Evolutionary conservation across 2,329 filamentous ascomycete genomes (phyloP).

Genomic region (Pleurostoma richardsiae): DNA sequence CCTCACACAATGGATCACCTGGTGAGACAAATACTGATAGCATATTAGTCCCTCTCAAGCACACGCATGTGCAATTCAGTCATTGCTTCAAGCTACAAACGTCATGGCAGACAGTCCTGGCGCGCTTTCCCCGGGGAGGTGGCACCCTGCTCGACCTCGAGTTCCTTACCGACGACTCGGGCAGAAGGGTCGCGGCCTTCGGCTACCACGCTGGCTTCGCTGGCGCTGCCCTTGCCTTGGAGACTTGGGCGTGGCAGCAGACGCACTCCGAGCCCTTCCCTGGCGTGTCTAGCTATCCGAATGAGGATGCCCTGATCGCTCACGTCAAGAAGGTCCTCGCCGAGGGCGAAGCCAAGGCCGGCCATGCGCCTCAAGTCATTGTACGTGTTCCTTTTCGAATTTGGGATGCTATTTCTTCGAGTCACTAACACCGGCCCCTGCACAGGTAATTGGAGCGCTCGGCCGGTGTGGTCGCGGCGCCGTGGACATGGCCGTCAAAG

Average conservation of each 20-base stretch:
- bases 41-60: conserved; percentile 54
- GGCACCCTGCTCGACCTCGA: conserved; percentile 82
- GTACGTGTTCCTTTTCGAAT: conserved; percentile 31
- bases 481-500: conserved; percentile 71
- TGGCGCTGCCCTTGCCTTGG: conserved; percentile 64
- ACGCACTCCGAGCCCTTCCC: conserved; percentile 65
- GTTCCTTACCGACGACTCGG: conserved; percentile 71
- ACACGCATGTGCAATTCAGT: conserved; percentile 67
- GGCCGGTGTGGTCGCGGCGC: conserved; percentile 82
- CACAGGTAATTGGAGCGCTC: conserved; percentile 29
- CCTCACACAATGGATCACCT: conserved; percentile 26
- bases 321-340: conserved; percentile 70
- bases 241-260: conserved; percentile 82
- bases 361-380: conserved; percentile 66
- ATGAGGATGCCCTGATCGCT: conserved; percentile 66
- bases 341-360: conserved; percentile 57
- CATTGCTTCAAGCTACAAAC: conserved; percentile 74
- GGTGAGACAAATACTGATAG: background rate
- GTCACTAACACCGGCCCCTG: too few species aligned
- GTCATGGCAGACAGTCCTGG: conserved; percentile 75
- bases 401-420: too few species aligned
- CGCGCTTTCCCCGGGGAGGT: conserved; percentile 70
- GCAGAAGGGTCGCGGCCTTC: conserved; percentile 68
- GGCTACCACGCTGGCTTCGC: conserved; percentile 74
- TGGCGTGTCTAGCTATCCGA: conserved; percentile 63